Evolutionary conservation across 208 protist genomes (phyloP).

Genomic region (Leishmania guyanensis): DNA sequence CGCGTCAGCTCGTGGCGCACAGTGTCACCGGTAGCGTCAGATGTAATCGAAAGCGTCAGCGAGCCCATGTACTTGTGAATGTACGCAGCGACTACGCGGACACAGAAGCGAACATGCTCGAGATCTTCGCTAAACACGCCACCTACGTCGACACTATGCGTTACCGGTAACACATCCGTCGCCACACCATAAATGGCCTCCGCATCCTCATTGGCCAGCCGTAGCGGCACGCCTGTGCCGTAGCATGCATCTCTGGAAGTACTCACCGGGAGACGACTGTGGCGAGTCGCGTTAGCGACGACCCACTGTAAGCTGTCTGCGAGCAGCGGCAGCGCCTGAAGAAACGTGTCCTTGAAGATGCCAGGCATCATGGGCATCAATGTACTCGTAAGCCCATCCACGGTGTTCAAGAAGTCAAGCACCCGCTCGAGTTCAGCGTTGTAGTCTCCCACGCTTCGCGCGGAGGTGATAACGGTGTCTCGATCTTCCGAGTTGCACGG

Average conservation of each 20-base stretch:
- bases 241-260: neutral
- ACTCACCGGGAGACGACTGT: constrained; percentile 10
- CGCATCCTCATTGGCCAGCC: neutral
- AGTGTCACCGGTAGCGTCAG: neutral
- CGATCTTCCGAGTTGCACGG: neutral
- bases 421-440: constrained; percentile 34
- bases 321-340: constrained; percentile 72
- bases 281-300: constrained; percentile 56
- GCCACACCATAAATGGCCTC: neutral
- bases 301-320: constrained; percentile 71
- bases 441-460: neutral
- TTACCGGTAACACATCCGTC: neutral
- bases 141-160: constrained; percentile 2
- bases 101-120: constrained; percentile 80
- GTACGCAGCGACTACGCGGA: constrained; percentile 84
- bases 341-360: constrained; percentile 74
- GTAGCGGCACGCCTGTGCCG: neutral
- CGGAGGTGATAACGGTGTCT: neutral
- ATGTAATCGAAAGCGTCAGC: constrained; percentile 18
- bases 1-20: constrained; percentile 38
- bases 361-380: constrained; percentile 71
- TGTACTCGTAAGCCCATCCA: constrained; percentile 73
- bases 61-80: constrained; percentile 76
- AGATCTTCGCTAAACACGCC: constrained; percentile 82
- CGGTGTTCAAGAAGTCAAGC: constrained; percentile 72